phyloP scores from a whole-genome alignment of 345 rosid genomes.

The Euclidium syriacum region DNA sequence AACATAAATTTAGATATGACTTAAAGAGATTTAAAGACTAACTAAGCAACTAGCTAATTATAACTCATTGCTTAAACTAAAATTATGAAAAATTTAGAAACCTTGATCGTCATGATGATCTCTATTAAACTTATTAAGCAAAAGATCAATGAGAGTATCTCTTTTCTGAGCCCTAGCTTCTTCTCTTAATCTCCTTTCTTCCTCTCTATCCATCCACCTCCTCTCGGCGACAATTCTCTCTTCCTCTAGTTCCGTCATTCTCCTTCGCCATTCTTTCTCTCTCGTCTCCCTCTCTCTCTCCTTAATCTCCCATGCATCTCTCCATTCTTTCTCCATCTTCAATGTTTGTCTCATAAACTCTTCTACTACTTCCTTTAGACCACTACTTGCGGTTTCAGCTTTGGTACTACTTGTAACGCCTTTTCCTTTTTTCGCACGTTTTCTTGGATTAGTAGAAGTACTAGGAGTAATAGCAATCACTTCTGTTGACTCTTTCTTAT shows the following conservation, averaged over 20 bases:
- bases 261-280: constrained; percentile 90
- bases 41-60: background rate
- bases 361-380: constrained; percentile 52
- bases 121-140: constrained; percentile 64
- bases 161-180: constrained; percentile 96
- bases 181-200: constrained; percentile 78
- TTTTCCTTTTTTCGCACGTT: constrained; percentile 52
- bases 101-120: constrained; percentile 34
- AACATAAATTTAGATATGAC: background rate
- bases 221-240: constrained; percentile 81
- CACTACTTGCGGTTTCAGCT: background rate
- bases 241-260: constrained; percentile 78
- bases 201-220: constrained; percentile 88
- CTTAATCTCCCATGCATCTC: constrained; percentile 67
- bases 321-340: constrained; percentile 82
- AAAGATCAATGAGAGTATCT: constrained; percentile 72
- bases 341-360: constrained; percentile 84
- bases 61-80: constrained; percentile 20
- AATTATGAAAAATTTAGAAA: constrained; percentile 21
- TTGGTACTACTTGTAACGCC: constrained; percentile 15
- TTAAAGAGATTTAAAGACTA: constrained; percentile 1
- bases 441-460: constrained; percentile 21
- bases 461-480: constrained; percentile 6
- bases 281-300: constrained; percentile 66
- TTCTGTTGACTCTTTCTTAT: constrained; percentile 23